These are phyloP conservation scores for Linaria vulgaris DNA, from an alignment of 257 asterid species.

Conservation along the genomic window DNA sequence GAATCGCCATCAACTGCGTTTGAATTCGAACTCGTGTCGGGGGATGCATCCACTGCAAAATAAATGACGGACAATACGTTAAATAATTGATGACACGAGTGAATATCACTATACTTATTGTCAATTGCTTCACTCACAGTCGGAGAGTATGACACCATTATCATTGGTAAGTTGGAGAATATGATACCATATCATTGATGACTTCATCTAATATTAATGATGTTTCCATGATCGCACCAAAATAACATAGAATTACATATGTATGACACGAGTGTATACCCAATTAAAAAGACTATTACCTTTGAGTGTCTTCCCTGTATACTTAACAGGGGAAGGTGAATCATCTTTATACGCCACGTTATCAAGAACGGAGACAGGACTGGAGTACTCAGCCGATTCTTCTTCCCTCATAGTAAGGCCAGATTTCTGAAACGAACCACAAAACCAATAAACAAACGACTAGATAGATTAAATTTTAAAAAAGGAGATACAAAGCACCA, in stretches of 20 bases:
- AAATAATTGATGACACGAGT: neutral
- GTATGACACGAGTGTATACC: neutral
- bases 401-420: conserved; percentile 37
- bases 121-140: no score
- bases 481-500: conserved; percentile 19
- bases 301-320: conserved; percentile 43
- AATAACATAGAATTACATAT: no score
- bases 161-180: no score
- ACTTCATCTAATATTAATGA: no score
- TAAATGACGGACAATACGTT: conserved; percentile 14
- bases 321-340: conserved; percentile 66
- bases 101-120: neutral
- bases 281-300: conserved; percentile 43
- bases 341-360: conserved; percentile 41
- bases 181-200: no score
- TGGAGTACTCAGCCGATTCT: conserved; percentile 63
- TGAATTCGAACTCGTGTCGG: conserved; percentile 25
- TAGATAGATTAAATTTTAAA: neutral
- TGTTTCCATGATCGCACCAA: no score
- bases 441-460: conserved; percentile 20
- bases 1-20: conserved; percentile 26
- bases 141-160: no score
- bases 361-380: conserved; percentile 93
- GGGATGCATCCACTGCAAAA: conserved; percentile 47
- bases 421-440: conserved; percentile 55